Percentiles rank a stretch among this genome's conserved stretches.
phyloP scores from a whole-genome alignment of 768 basidiomycete species.

The Trametes coccinea region DNA sequence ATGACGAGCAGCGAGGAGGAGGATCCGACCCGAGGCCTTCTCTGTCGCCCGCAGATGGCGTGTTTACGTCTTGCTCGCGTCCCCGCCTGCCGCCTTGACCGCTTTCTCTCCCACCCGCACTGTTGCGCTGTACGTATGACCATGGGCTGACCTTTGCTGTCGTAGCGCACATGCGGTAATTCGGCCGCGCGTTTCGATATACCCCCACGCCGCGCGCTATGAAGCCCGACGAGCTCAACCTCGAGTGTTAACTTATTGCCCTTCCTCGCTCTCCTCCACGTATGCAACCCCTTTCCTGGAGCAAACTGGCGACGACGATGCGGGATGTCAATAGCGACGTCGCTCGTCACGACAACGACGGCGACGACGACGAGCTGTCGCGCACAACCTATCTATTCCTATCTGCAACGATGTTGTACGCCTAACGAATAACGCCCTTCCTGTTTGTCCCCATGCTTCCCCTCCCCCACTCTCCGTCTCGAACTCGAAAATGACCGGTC shows the following conservation, averaged over 20 bases:
- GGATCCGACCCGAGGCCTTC: constrained; percentile 11
- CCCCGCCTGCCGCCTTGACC: background rate
- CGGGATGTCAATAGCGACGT: background rate
- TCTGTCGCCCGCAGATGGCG: background rate
- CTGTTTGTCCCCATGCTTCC: background rate
- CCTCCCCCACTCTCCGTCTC: background rate
- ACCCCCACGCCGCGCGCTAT: background rate
- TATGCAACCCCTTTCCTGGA: background rate
- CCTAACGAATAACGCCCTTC: background rate
- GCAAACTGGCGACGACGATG: background rate
- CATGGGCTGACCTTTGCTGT: constrained; percentile 7
- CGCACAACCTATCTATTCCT: constrained; percentile 21
- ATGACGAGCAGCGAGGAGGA: background rate
- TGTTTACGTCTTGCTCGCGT: constrained; percentile 12
- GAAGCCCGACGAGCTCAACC: constrained; percentile 9
- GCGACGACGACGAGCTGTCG: background rate
- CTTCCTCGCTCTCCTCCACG: background rate
- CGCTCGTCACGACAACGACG: background rate
- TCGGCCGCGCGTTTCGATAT: background rate
- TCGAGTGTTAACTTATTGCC: constrained; percentile 10
- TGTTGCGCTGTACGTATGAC: background rate
- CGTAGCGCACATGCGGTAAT: constrained; percentile 22
- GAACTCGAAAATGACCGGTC: constrained; percentile 8
- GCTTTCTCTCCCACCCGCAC: background rate
- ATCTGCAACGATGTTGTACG: constrained; percentile 23